These are phyloP conservation scores for Aspergillus puulaauensis DNA, from an alignment of 2,329 filamentous ascomycete species.

Conservation along the genomic window DNA sequence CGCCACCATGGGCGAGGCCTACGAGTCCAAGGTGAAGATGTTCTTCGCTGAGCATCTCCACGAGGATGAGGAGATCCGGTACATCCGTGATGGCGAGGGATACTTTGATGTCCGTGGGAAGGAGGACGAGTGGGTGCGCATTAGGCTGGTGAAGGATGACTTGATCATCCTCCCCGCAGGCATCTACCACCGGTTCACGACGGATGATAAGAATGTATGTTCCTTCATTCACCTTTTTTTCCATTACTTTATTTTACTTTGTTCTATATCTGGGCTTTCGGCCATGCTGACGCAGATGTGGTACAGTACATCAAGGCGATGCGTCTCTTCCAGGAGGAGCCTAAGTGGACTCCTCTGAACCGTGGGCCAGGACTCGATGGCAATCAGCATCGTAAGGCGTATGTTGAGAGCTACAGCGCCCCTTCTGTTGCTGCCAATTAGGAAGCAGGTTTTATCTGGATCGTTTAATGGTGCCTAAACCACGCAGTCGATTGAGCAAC, in stretches of 20 bases:
- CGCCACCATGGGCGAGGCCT: conserved; percentile 76
- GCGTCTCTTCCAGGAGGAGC: conserved; percentile 96
- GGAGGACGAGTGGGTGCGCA: conserved; percentile 85
- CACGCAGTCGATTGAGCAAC: not conserved
- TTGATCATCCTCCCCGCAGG: conserved; percentile 90
- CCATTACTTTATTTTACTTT: not conserved
- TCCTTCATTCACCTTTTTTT: not conserved
- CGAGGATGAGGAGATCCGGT: conserved; percentile 97
- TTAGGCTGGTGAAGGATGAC: conserved; percentile 80
- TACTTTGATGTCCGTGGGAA: conserved; percentile 90
- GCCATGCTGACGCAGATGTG: conserved; percentile 11
- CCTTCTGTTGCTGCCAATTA: conserved; percentile 28
- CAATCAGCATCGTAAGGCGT: conserved; percentile 77
- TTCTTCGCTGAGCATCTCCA: conserved; percentile 97
- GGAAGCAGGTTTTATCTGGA: not conserved
- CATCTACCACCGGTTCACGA: conserved; percentile 97
- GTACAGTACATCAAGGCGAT: conserved; percentile 90
- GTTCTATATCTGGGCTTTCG: not conserved
- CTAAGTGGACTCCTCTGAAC: conserved; percentile 96
- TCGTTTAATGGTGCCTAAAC: not conserved
- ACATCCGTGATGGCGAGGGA: conserved; percentile 82
- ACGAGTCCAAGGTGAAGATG: conserved; percentile 88
- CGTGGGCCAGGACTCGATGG: conserved; percentile 72
- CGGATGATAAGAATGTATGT: conserved; percentile 84
- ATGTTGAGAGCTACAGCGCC: conserved; percentile 53